A percentile compares a stretch with the other conserved stretches of the same genome.
phyloP scores from a whole-genome alignment of 2,329 filamentous ascomycete genomes.

The Ceratocystis papillata region DNA sequence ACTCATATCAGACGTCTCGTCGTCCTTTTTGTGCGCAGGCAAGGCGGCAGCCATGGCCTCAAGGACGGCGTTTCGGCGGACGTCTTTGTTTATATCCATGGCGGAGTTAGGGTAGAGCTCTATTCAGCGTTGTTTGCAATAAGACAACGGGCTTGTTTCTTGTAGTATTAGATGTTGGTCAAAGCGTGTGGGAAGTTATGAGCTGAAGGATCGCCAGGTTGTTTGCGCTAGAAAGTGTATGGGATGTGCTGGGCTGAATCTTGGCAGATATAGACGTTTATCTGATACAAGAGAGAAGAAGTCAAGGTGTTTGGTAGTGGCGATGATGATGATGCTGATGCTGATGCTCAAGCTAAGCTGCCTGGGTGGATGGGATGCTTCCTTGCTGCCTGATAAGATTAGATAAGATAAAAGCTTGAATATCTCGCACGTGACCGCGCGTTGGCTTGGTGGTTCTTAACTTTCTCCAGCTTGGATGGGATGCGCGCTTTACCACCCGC shows the following conservation, averaged over 20 bases:
- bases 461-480: not conserved
- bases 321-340: no score
- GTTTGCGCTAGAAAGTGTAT: no score
- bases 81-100: conserved; percentile 30
- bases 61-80: conserved; percentile 39
- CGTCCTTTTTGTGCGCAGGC: conserved; percentile 42
- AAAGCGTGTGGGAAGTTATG: no score
- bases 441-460: conserved; percentile 4
- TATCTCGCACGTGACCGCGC: conserved; percentile 21
- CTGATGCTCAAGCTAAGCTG: no score
- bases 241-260: no score
- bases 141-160: no score
- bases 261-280: no score
- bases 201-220: no score
- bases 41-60: conserved; percentile 49
- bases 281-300: no score
- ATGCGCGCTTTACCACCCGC: not conserved
- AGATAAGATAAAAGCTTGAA: not conserved
- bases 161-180: no score
- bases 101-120: not conserved
- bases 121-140: not conserved
- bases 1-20: conserved; percentile 52
- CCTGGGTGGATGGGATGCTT: no score
- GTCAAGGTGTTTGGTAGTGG: no score
- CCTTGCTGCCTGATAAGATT: not conserved